Conservation (phyloP, 768 basidiomycete genomes). For the Leccinellum luteum region DNA sequence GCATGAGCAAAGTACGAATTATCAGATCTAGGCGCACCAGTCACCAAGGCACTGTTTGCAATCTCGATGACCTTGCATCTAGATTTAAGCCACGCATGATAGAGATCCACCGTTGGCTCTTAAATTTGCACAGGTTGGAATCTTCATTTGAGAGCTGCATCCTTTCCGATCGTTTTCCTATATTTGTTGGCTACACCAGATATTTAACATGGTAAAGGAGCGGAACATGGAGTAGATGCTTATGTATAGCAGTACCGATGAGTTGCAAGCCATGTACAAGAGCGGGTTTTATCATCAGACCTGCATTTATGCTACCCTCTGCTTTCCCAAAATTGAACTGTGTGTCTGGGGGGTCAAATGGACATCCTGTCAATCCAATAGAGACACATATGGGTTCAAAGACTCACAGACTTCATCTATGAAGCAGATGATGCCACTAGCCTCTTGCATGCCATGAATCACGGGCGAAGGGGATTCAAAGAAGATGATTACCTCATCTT, state of each 20-base stretch:
- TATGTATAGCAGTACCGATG: conserved; percentile 90
- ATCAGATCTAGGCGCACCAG: conserved; percentile 43
- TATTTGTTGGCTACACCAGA: conserved; percentile 70
- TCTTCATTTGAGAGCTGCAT: no score
- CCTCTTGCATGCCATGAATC: conserved; percentile 33
- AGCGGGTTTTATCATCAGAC: conserved; percentile 93
- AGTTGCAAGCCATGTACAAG: conserved; percentile 84
- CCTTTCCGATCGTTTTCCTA: conserved; percentile 87
- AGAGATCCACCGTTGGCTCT: no score
- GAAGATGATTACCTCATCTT: conserved; percentile 58
- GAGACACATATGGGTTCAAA: neutral
- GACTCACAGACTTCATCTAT: conserved; percentile 90
- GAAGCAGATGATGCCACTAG: conserved; percentile 83
- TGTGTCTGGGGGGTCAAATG: conserved; percentile 46
- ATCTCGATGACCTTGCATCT: conserved; percentile 91
- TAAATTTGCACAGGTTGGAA: no score
- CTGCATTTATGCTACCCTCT: conserved; percentile 89
- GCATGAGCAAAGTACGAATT: neutral
- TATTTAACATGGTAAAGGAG: neutral
- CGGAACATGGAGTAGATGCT: conserved; percentile 23
- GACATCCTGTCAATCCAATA: neutral
- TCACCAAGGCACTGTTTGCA: conserved; percentile 83
- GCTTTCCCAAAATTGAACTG: conserved; percentile 88
- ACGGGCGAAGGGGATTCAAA: conserved; percentile 27
- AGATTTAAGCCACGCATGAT: conserved; percentile 85